Percentiles rank a stretch among this genome's conserved stretches.
These are phyloP conservation scores for Protostelium mycophagum DNA, from an alignment of 78 protist species.

Conservation along the genomic window DNA sequence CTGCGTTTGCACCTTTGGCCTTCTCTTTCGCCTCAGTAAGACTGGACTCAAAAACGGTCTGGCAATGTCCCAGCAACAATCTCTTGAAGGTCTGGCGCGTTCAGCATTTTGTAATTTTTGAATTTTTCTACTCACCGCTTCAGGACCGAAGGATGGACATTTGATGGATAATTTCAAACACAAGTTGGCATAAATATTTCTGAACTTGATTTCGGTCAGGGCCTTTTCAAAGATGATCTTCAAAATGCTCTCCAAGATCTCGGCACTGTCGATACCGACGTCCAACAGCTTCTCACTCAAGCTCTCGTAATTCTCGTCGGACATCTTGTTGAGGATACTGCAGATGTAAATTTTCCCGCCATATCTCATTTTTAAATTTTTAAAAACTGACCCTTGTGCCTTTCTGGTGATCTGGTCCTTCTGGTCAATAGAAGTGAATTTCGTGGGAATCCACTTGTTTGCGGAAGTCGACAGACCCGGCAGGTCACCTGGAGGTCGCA, in stretches of 20 bases:
- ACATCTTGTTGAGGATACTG: constrained; percentile 19
- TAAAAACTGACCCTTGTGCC: background rate
- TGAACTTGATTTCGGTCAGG: constrained; percentile 37
- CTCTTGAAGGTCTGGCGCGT: background rate
- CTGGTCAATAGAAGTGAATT: background rate
- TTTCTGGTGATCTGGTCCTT: background rate
- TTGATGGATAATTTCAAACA: constrained; percentile 21
- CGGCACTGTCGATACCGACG: constrained; percentile 18
- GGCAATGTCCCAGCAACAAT: background rate
- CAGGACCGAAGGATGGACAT: background rate
- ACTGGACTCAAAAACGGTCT: background rate
- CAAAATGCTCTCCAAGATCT: constrained; percentile 25
- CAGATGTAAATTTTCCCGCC: too few species aligned
- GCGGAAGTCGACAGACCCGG: background rate
- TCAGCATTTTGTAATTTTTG: background rate
- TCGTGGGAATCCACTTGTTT: background rate
- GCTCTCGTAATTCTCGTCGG: constrained; percentile 42
- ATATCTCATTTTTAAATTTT: too few species aligned
- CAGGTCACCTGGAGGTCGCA: background rate
- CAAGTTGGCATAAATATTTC: constrained; percentile 36
- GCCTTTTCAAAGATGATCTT: constrained; percentile 43
- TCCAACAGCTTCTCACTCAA: constrained; percentile 16
- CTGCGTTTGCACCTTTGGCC: background rate
- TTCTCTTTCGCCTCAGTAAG: background rate
- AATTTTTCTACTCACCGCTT: background rate